Evolutionary conservation across 2,329 filamentous ascomycete species (phyloP).

Genomic region (Alternaria ventricosa): DNA sequence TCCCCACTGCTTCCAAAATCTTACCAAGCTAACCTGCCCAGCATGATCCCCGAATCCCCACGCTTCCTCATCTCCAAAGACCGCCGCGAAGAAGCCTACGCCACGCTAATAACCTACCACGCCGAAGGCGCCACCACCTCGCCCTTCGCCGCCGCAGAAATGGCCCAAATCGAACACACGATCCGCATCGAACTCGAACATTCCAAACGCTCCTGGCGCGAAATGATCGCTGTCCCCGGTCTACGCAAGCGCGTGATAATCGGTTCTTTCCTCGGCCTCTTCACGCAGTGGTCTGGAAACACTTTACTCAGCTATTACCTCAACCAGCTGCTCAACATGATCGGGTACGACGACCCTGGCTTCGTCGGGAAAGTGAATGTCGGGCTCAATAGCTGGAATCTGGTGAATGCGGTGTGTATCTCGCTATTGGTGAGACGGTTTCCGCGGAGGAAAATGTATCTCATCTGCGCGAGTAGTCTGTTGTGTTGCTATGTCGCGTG

Average conservation of each 20-base stretch:
- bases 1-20: not conserved
- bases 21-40: not conserved
- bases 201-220: conserved; percentile 61
- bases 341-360: conserved; percentile 60
- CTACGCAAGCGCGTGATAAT: conserved; percentile 69
- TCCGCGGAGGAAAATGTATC: conserved; percentile 63
- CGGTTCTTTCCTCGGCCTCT: conserved; percentile 67
- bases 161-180: conserved; percentile 69
- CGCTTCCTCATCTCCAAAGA: conserved; percentile 70
- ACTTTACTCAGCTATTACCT: conserved; percentile 68
- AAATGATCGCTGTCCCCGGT: conserved; percentile 66
- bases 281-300: conserved; percentile 72
- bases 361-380: conserved; percentile 53
- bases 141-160: conserved; percentile 69
- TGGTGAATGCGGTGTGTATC: conserved; percentile 63
- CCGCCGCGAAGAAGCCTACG: conserved; percentile 65
- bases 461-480: conserved; percentile 48
- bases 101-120: conserved; percentile 67
- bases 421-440: conserved; percentile 62
- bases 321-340: conserved; percentile 64
- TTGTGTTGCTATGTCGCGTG: conserved; percentile 43
- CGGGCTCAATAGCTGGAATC: conserved; percentile 65
- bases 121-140: conserved; percentile 66
- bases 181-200: conserved; percentile 63
- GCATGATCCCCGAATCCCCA: conserved; percentile 67